Percentiles rank a stretch among this genome's conserved stretches.
Evolutionary conservation across 108 stramenopile genomes (phyloP).

Genomic region (Nitzschia sp.): DNA sequence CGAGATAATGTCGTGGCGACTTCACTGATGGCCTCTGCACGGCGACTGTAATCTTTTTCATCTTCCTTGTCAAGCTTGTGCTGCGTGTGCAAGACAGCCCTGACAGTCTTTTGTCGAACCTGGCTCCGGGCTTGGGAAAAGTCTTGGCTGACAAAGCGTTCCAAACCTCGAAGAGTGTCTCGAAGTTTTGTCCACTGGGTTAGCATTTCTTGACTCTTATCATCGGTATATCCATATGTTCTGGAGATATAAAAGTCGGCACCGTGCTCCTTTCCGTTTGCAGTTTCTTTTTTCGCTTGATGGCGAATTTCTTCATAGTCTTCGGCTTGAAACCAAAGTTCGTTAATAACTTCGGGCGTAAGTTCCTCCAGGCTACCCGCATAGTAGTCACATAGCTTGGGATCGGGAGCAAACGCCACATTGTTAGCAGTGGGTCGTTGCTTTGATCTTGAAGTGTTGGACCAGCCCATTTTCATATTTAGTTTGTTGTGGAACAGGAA

Average conservation of each 20-base stretch:
- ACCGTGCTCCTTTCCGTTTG: conserved; percentile 1
- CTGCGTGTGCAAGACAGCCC: conserved; percentile 17
- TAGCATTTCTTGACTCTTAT: conserved; percentile 20
- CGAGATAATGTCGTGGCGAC: conserved; percentile 11
- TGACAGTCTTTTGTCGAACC: conserved; percentile 5
- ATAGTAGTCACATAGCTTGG: conserved; percentile 10
- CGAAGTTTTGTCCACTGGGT: neutral
- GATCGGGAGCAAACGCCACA: conserved; percentile 3
- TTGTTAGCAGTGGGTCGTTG: too few species aligned
- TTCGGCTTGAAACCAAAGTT: conserved; percentile 8
- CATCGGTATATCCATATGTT: conserved; percentile 20
- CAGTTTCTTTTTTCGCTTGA: neutral
- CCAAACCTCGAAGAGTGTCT: conserved; percentile 13
- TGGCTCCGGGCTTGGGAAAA: neutral
- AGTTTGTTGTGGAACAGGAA: too few species aligned
- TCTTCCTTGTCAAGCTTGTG: neutral
- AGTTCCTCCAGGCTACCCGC: conserved; percentile 11
- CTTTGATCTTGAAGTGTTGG: too few species aligned
- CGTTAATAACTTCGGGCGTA: neutral
- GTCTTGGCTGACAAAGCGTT: conserved; percentile 16
- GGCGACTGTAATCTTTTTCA: neutral
- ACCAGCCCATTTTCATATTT: too few species aligned
- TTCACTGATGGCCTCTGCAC: conserved; percentile 1
- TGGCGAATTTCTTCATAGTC: conserved; percentile 8
- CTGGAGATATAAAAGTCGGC: neutral